Evolutionary conservation across 352 stramenopile species (phyloP), one percentile per base, ranked within the genome.

Genomic region (Elongisporangium prolatum): DNA sequence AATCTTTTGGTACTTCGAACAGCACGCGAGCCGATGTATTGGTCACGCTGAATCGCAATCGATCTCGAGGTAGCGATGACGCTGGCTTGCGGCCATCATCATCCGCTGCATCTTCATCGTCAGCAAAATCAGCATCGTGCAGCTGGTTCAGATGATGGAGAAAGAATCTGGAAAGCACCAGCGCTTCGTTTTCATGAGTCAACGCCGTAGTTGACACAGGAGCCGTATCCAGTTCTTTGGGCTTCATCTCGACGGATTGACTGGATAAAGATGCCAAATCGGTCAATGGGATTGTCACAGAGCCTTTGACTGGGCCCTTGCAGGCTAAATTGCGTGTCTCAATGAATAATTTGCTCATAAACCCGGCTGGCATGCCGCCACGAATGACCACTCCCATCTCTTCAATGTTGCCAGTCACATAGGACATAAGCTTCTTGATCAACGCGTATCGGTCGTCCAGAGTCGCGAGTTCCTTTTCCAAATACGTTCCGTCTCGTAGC

Each of bases 101-200:
- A 24, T 65, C 49, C 16, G 56, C 56, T 4, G 59, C 25, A 17
- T 67, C 53, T 16, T 62, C 44, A 0, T 53, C 52, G 3, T 49
- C 28, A 3, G 25, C 21, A 24, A 52, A 65, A 11, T 55, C 52
- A 5, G 57, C 25, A 6, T 64, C 28, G 1, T 54, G 6, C 13
- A 44, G 38, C 18, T 54, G 21, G 7, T 57, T 55, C 17, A 65
- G 56, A 6, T 65, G 56, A 3, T 67, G 54, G 13, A 71, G 38
- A 9, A 88, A 64, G 59, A 86, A 88, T 38, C 76, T 79, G 21
- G 76, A 80, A 21, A 89, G 60, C 9, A 90, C 69, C 8, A 92
- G 63, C 17, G 77, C 64, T 18, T 73, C 78, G 28, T 84, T 77
- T 57, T 92, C 82, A 44, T 86, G 69, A 1, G 76, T 77, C 54